Base-by-base conservation (phyloP, 2,329 filamentous ascomycete genomes). In the Lithohypha guttulata region DNA sequence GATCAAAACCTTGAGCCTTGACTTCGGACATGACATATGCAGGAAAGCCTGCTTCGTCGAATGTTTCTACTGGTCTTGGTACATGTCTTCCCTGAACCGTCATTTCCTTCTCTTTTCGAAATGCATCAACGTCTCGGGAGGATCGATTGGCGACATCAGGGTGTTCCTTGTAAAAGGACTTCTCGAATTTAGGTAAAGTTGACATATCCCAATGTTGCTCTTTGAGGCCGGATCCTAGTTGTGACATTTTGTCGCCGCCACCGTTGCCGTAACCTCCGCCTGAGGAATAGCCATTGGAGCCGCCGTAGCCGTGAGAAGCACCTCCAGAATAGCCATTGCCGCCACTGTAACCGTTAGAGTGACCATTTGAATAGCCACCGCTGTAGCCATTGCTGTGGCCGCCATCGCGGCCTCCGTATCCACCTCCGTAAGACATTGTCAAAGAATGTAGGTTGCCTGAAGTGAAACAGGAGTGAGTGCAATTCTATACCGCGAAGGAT, bases 131-230 rank as follows among this genome's bases (percentile, higher is more conserved):
- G 47, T 96, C 89, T 41, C 75, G 75, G 28, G 75, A 61, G 9
- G 84, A 78, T 56, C 91, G 84, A 54, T 64, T 70, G 46, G 77
- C 65, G 45, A 98, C 89, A 44, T 77, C 76, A 21, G 80, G 73
- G 59, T 91, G 79, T 66, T 96, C 91, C 70, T 96, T 94, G 76
- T 98, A 98, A 69, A 98, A 98, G 6, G 84, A 87, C 68, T 98
- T 98, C 62, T 98, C 91, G 67, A 98, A 98, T 65, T 96, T 96
- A 54, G 91, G 89, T 31, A 98, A 59, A 5, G 79, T 62, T 56
- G 62, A 70, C 39, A 91, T 55, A 59, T 98, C 91, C 83, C 84
- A 98, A 48, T 78, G 71, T 59, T 94, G 91, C 56, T 81, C 77
- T 69, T 93, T 89, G 51, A 98, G 70, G 53, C 81, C 79, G 48